Conservation (phyloP, 179 eudicot species). For the Camellia oleifera region DNA sequence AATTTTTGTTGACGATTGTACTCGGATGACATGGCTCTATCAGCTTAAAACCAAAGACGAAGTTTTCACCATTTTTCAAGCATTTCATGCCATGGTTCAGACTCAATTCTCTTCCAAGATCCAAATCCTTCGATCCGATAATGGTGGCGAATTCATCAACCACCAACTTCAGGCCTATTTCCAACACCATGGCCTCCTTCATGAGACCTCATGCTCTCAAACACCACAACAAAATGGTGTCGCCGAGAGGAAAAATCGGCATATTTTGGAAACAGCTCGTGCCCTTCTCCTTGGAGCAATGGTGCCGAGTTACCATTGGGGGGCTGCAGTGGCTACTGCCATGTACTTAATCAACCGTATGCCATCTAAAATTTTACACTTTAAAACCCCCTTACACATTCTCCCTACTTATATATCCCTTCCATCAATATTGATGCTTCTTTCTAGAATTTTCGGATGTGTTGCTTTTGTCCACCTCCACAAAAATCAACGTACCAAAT, state of each 20-base stretch:
- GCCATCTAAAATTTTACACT: no score
- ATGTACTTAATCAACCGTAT: no score
- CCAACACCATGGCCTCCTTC: neutral
- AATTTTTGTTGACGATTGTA: conserved; percentile 11
- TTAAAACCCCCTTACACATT: no score
- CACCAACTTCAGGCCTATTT: neutral
- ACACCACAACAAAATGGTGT: neutral
- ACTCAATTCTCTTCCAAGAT: conserved; percentile 11
- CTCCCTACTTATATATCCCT: no score
- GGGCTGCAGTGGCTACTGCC: no score
- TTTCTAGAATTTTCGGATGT: no score
- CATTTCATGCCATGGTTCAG: conserved; percentile 13
- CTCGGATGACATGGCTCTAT: conserved; percentile 16
- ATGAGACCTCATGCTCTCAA: neutral
- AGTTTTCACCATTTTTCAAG: neutral
- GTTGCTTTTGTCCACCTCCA: no score
- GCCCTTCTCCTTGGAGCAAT: neutral
- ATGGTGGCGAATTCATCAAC: conserved; percentile 10
- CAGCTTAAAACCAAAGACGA: conserved; percentile 11
- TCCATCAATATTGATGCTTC: no score
- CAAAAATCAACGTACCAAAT: no score
- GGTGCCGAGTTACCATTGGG: no score
- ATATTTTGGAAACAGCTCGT: neutral
- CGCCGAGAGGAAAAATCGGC: neutral
- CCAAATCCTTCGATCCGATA: conserved; percentile 12